Conservation (phyloP, 441 rosid genomes). For the Geranium incanum region DNA sequence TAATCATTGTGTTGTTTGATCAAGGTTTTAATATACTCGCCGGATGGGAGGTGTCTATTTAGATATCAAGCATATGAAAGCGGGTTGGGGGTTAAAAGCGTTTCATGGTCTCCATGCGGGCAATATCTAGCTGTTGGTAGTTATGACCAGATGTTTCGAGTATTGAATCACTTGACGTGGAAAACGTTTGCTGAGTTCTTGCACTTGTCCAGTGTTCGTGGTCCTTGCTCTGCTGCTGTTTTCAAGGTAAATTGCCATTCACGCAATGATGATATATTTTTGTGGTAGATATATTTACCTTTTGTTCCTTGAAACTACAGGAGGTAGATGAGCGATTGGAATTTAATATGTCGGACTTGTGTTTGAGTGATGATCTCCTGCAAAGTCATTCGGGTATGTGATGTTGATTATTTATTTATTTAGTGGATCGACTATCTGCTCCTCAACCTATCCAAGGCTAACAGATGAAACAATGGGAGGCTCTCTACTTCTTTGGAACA, state of each 20-base stretch:
- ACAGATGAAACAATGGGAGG: background rate
- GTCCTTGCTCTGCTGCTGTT: conserved; percentile 81
- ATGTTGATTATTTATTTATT: background rate
- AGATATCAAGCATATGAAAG: conserved; percentile 96
- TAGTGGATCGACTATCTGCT: background rate
- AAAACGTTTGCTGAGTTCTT: conserved; percentile 93
- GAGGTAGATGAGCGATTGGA: conserved; percentile 86
- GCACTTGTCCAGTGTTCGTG: conserved; percentile 76
- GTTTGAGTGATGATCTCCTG: conserved; percentile 63
- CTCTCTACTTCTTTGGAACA: background rate
- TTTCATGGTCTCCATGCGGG: conserved; percentile 96
- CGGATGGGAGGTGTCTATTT: conserved; percentile 90
- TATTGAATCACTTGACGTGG: conserved; percentile 86
- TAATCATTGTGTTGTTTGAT: conserved; percentile 12
- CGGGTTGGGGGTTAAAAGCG: conserved; percentile 86
- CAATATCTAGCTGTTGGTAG: conserved; percentile 92
- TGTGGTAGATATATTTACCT: conserved; percentile 8
- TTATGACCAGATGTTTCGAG: conserved; percentile 89
- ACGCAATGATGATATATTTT: conserved; percentile 12
- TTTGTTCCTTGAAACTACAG: conserved; percentile 34
- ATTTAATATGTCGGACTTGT: conserved; percentile 75
- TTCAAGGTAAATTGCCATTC: conserved; percentile 49
- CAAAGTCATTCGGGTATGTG: conserved; percentile 57
- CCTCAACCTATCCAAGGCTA: background rate
- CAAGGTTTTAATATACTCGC: conserved; percentile 91